Evolutionary conservation across 306 rosid genomes (phyloP).

Genomic region (Notholithocarpus densiflorus): DNA sequence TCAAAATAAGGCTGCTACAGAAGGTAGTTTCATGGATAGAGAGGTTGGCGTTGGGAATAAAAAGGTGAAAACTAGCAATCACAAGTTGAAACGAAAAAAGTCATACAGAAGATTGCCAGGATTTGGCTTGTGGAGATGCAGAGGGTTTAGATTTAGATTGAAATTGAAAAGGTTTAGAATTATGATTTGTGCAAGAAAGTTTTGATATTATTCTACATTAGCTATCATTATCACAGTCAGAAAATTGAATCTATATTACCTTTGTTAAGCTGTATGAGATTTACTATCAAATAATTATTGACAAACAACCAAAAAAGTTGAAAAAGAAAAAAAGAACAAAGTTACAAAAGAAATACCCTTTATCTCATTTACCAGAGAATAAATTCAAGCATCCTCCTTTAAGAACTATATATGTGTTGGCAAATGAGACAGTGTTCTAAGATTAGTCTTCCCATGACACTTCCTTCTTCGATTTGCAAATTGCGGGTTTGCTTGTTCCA

Average conservation of each 20-base stretch:
- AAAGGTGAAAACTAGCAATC: slow-evolving; percentile 15
- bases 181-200: slow-evolving; percentile 34
- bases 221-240: not conserved
- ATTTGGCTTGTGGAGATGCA: slow-evolving; percentile 51
- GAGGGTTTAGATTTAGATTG: slow-evolving; percentile 41
- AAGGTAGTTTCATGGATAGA: slow-evolving; percentile 29
- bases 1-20: slow-evolving; percentile 31
- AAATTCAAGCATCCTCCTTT: not conserved
- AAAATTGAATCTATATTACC: not conserved
- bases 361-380: not conserved
- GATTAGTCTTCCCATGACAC: slow-evolving; percentile 50
- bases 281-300: too few species aligned
- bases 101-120: slow-evolving; percentile 62
- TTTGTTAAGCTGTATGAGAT: too few species aligned
- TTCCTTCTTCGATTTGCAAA: slow-evolving; percentile 57
- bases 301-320: too few species aligned
- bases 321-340: not conserved
- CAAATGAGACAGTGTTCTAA: slow-evolving; percentile 55
- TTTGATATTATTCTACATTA: not conserved
- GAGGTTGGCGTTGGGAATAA: slow-evolving; percentile 16
- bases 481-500: slow-evolving; percentile 73
- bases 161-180: slow-evolving; percentile 50
- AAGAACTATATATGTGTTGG: slow-evolving; percentile 20
- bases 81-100: slow-evolving; percentile 54
- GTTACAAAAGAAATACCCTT: not conserved